Conservation (phyloP, 1,139 yeast genomes). For the Candida sp. region DNA sequence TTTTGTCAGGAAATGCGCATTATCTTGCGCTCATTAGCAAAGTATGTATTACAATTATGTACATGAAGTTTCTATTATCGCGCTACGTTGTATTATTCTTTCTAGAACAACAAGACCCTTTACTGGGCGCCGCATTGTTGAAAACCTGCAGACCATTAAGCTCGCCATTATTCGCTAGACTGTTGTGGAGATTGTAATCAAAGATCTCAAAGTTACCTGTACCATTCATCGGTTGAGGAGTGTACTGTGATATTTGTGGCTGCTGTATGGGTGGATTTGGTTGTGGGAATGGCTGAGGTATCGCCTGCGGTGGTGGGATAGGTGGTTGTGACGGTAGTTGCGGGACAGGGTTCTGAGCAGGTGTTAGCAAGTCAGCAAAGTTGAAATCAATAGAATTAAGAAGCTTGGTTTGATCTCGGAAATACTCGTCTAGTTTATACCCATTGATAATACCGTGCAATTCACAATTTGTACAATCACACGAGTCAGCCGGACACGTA, state of each 20-base stretch:
- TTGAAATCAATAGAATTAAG: constrained; percentile 11
- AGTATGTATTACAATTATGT: background rate
- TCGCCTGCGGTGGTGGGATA: constrained; percentile 31
- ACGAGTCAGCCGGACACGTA: constrained; percentile 46
- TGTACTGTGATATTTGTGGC: background rate
- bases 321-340: constrained; percentile 33
- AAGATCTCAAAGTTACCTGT: background rate
- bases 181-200: background rate
- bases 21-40: too few relatives aligned
- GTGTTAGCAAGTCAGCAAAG: constrained; percentile 7
- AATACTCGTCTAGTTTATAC: constrained; percentile 43
- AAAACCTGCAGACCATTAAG: background rate
- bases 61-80: background rate
- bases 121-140: background rate
- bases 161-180: background rate
- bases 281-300: constrained; percentile 40
- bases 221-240: background rate
- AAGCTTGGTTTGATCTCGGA: constrained; percentile 12
- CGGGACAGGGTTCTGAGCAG: background rate
- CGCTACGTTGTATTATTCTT: background rate
- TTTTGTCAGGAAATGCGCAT: too few relatives aligned
- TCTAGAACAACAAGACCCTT: background rate
- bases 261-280: background rate
- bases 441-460: constrained; percentile 60
- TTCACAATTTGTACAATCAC: constrained; percentile 58